Evolutionary conservation across 768 basidiomycete genomes (phyloP).

Genomic region (Leccinum subtestaceum): DNA sequence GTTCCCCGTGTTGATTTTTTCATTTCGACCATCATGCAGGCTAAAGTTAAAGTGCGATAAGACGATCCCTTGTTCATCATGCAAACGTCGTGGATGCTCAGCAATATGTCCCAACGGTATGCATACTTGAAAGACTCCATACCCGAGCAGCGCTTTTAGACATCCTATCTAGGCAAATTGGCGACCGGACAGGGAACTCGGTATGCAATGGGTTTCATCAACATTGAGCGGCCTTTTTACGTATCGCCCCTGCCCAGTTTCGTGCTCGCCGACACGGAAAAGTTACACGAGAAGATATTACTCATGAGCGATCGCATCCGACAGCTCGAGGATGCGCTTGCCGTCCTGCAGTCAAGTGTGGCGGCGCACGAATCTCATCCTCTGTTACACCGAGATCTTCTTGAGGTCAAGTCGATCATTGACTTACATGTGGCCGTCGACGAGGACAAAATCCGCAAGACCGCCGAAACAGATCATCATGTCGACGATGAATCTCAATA

Average conservation of each 20-base stretch:
- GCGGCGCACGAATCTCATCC: slow-evolving; percentile 54
- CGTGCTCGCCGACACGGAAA: slow-evolving; percentile 70
- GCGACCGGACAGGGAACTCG: slow-evolving; percentile 77
- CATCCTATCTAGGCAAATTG: slow-evolving; percentile 44
- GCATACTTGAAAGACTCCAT: too few species aligned
- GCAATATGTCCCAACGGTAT: slow-evolving; percentile 72
- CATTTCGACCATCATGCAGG: slow-evolving; percentile 29
- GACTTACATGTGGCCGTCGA: slow-evolving; percentile 61
- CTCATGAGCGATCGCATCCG: slow-evolving; percentile 70
- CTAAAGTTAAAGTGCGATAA: slow-evolving; percentile 77
- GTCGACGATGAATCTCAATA: slow-evolving; percentile 45
- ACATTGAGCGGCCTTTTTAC: not conserved
- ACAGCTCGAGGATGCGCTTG: slow-evolving; percentile 66
- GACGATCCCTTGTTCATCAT: slow-evolving; percentile 52
- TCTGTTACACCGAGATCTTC: slow-evolving; percentile 54
- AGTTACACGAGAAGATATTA: slow-evolving; percentile 63
- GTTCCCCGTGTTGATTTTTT: not conserved
- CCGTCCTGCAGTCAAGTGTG: slow-evolving; percentile 46
- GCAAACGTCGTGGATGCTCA: slow-evolving; percentile 72
- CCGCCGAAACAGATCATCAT: slow-evolving; percentile 31
- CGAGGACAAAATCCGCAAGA: slow-evolving; percentile 29
- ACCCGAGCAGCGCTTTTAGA: not conserved
- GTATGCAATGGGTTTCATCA: slow-evolving; percentile 35
- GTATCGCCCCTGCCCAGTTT: slow-evolving; percentile 40
- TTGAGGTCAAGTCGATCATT: slow-evolving; percentile 66